Percentiles rank a stretch among this genome's conserved stretches.
These are phyloP conservation scores for Fusarium marasasianum DNA, from an alignment of 2,329 filamentous ascomycete species.

Conservation along the genomic window DNA sequence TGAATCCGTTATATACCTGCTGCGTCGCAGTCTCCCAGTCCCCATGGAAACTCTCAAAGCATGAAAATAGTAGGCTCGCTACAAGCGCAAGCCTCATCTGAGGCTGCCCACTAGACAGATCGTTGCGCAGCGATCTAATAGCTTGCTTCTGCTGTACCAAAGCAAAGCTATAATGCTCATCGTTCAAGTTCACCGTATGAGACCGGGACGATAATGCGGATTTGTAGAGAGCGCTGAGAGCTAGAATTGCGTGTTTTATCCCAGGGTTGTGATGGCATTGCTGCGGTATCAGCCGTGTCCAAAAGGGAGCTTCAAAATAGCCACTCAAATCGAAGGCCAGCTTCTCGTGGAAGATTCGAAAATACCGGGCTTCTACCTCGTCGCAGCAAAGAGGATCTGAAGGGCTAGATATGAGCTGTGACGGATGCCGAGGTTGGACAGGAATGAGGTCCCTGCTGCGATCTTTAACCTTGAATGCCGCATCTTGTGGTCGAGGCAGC, in stretches of 20 bases:
- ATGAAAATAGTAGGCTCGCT: not conserved
- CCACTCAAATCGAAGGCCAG: not conserved
- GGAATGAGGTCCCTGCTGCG: rapidly evolving
- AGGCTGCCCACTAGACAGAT: not conserved
- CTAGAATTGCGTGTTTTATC: not conserved
- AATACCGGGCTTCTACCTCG: not conserved
- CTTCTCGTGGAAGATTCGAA: not conserved
- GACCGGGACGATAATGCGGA: not conserved
- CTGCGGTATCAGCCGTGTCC: not conserved
- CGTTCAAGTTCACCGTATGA: not conserved
- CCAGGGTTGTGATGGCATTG: not conserved
- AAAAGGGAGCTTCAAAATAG: not conserved
- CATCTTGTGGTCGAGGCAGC: not conserved
- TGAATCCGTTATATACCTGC: not conserved
- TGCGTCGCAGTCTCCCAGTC: not conserved
- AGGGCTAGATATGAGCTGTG: not conserved
- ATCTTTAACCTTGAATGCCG: not conserved
- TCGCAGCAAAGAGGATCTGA: not conserved
- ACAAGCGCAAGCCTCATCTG: not conserved
- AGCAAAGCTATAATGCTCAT: not conserved
- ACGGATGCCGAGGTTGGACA: not conserved
- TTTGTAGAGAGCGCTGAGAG: not conserved
- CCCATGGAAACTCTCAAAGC: not conserved
- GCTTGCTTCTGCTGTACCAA: not conserved
- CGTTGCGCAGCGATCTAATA: not conserved